These are phyloP conservation scores for Ettlia oleoabundans DNA, from an alignment of 139 green algal genomes.

Conservation along the genomic window DNA sequence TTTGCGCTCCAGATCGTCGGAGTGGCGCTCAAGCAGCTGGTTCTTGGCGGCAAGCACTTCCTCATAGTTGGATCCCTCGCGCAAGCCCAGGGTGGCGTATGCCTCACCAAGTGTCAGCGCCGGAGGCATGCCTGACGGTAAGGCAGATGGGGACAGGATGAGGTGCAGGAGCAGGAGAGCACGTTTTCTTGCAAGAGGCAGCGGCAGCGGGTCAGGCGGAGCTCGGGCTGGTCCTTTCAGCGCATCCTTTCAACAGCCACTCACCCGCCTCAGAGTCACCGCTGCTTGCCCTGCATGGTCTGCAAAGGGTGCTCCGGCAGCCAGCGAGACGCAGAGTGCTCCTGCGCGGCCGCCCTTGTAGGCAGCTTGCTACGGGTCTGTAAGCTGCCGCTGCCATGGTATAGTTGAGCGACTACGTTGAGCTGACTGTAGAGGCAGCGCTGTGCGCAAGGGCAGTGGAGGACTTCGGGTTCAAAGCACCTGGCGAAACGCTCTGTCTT, in stretches of 20 bases:
- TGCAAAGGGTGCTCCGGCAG: not conserved
- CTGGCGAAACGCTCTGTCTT: too few relatives aligned
- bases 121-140: not conserved
- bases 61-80: constrained; percentile 48
- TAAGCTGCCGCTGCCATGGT: not conserved
- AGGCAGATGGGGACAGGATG: too few relatives aligned
- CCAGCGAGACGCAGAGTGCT: not conserved
- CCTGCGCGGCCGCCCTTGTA: too few relatives aligned
- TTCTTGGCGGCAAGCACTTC: constrained; percentile 70
- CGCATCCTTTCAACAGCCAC: not conserved
- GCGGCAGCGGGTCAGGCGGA: not conserved
- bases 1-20: constrained; percentile 5
- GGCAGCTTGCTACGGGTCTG: not conserved
- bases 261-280: not conserved
- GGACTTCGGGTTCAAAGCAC: too few relatives aligned
- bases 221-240: not conserved
- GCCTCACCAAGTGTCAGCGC: constrained; percentile 54
- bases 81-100: constrained; percentile 53
- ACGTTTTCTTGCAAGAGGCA: not conserved
- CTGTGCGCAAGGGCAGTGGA: too few relatives aligned
- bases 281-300: not conserved
- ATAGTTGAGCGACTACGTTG: too few relatives aligned
- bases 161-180: too few relatives aligned
- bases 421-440: not conserved
- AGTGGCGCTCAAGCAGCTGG: constrained; percentile 41